A percentile compares a stretch with the other conserved stretches of the same genome.
Evolutionary conservation across 2,329 filamentous ascomycete species (phyloP).

Genomic region (Shiraia sp.): DNA sequence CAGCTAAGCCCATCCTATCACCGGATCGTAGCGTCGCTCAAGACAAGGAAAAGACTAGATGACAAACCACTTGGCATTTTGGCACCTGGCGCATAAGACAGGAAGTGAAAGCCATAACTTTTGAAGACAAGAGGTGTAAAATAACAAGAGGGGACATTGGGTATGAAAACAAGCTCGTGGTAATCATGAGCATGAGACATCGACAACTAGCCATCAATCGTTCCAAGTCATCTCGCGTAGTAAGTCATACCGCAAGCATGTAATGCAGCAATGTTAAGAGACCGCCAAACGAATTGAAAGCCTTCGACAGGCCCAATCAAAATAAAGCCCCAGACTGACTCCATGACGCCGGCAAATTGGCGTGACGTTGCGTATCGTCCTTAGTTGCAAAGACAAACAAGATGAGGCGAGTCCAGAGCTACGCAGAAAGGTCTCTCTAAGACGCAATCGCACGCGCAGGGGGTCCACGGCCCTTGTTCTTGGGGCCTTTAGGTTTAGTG

Average conservation of each 20-base stretch:
- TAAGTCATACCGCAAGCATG: conserved; percentile 9
- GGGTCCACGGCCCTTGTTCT: conserved; percentile 44
- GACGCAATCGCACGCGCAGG: conserved; percentile 53
- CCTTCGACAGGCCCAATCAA: conserved; percentile 23
- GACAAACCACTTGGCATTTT: conserved; percentile 25
- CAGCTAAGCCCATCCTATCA: conserved; percentile 18
- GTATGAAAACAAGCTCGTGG: conserved; percentile 13
- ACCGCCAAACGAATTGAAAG: conserved; percentile 24
- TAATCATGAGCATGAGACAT: conserved; percentile 12
- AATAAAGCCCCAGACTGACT: conserved; percentile 26
- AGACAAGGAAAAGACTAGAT: conserved; percentile 28
- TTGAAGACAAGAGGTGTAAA: conserved; percentile 30
- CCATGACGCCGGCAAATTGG: conserved; percentile 30
- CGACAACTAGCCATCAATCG: conserved; percentile 12
- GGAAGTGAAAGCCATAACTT: conserved; percentile 37
- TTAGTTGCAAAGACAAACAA: conserved; percentile 19
- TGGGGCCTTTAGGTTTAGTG: conserved; percentile 48
- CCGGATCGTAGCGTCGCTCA: conserved; percentile 10
- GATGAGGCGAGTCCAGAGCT: conserved; percentile 9
- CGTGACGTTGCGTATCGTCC: conserved; percentile 33
- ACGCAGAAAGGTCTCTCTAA: conserved; percentile 28
- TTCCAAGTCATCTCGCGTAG: conserved; percentile 19
- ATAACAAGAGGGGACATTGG: conserved; percentile 22
- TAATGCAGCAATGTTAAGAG: conserved; percentile 24
- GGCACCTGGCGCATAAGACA: conserved; percentile 19